These are phyloP conservation scores for Dothistroma septosporum DNA, from an alignment of 2,329 filamentous ascomycete species.

Conservation along the genomic window DNA sequence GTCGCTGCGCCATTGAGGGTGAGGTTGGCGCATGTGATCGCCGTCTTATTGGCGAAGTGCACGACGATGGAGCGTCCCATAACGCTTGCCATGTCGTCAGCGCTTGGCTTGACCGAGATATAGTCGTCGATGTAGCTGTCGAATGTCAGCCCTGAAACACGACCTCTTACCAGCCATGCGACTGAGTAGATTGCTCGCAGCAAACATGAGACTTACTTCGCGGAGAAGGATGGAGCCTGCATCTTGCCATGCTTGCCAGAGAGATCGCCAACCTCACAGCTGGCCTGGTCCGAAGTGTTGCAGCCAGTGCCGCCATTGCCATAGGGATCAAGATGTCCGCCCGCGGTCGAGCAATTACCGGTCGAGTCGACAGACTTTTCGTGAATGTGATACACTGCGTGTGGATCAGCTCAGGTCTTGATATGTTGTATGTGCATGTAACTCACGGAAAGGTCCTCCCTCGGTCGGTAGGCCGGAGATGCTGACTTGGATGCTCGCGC, in stretches of 20 bases:
- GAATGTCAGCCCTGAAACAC: background rate
- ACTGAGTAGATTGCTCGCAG: background rate
- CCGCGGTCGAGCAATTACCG: conserved; percentile 43
- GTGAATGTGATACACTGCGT: conserved; percentile 45
- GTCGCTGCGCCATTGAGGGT: conserved; percentile 22
- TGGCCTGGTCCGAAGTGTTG: conserved; percentile 35
- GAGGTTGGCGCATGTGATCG: conserved; percentile 57
- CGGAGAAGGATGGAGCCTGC: conserved; percentile 29
- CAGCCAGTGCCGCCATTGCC: conserved; percentile 39
- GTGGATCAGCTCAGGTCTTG: background rate
- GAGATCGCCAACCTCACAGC: conserved; percentile 45
- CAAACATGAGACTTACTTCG: conserved; percentile 24
- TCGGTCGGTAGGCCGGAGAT: conserved; percentile 40
- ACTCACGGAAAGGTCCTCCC: conserved; percentile 44
- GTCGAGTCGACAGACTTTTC: conserved; percentile 39
- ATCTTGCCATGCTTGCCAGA: conserved; percentile 45
- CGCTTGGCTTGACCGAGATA: conserved; percentile 39
- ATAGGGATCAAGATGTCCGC: conserved; percentile 44
- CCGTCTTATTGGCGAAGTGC: conserved; percentile 50
- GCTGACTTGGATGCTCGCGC: conserved; percentile 40
- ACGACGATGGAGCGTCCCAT: conserved; percentile 54
- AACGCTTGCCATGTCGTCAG: conserved; percentile 40
- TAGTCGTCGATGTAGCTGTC: conserved; percentile 49
- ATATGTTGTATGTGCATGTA: background rate
- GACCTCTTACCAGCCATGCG: background rate